A percentile compares a stretch with the other conserved stretches of the same genome.
Conservation (phyloP, 1,284 basidiomycete species). For the Leccinum griseonigrum region DNA sequence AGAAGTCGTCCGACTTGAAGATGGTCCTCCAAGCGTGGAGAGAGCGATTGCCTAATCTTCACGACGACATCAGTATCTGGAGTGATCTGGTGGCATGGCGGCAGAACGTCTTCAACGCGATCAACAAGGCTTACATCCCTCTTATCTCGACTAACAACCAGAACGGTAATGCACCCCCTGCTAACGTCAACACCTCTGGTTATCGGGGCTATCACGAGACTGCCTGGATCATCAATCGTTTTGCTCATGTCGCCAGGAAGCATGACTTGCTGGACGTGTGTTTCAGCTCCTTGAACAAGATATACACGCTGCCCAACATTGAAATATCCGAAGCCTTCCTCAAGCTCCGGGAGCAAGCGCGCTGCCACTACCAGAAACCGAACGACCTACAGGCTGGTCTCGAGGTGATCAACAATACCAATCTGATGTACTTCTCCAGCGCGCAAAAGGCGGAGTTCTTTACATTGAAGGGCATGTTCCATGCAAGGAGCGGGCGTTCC, state of each 20-base stretch:
- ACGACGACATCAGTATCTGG: conserved; percentile 99
- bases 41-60: conserved; percentile 92
- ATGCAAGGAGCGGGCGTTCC: conserved; percentile 82
- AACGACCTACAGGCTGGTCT: conserved; percentile 92
- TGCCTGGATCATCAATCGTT: conserved; percentile 99
- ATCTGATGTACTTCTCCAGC: conserved; percentile 96
- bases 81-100: conserved; percentile 98
- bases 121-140: conserved; percentile 96
- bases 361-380: conserved; percentile 96
- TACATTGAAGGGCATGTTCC: conserved; percentile 99
- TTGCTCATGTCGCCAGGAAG: conserved; percentile 98
- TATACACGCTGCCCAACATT: conserved; percentile 98
- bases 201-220: conserved; percentile 99
- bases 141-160: conserved; percentile 65
- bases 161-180: conserved; percentile 45
- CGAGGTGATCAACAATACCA: conserved; percentile 99
- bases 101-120: conserved; percentile 90
- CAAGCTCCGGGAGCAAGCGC: conserved; percentile 98
- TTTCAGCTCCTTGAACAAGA: conserved; percentile 93
- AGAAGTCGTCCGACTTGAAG: conserved; percentile 94
- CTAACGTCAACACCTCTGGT: conserved; percentile 81
- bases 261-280: conserved; percentile 97
- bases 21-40: conserved; percentile 96
- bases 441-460: conserved; percentile 98
- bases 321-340: conserved; percentile 99